Evolutionary conservation across 2,329 filamentous ascomycete genomes (phyloP).

Genomic region (Thielaviopsis ethacetica): DNA sequence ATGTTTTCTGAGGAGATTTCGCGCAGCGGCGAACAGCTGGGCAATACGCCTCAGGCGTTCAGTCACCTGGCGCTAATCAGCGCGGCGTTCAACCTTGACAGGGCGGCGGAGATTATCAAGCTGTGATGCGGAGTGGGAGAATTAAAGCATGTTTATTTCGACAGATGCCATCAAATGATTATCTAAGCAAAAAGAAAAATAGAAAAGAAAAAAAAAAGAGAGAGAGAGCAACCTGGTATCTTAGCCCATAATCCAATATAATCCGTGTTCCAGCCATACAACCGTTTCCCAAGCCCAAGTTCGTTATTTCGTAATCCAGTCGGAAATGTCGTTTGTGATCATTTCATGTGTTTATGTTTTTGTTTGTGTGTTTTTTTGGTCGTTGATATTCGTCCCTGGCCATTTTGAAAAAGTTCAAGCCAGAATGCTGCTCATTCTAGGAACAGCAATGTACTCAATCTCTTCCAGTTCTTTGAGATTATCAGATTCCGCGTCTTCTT

Average conservation of each 20-base stretch:
- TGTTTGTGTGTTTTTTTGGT: background rate
- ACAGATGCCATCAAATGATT: background rate
- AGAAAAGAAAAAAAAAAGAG: background rate
- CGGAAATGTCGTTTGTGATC: background rate
- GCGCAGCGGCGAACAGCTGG: slow-evolving; percentile 57
- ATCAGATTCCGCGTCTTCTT: background rate
- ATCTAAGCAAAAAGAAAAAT: background rate
- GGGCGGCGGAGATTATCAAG: slow-evolving; percentile 19
- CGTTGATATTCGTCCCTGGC: background rate
- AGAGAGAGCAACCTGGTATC: background rate
- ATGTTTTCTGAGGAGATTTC: slow-evolving; percentile 73
- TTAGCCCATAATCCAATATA: background rate
- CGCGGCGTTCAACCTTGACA: slow-evolving; percentile 60
- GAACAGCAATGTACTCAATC: slow-evolving; percentile 8
- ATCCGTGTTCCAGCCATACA: background rate
- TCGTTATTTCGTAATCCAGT: background rate
- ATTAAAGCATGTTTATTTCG: background rate
- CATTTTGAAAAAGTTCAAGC: background rate
- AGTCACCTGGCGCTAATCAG: slow-evolving; percentile 61
- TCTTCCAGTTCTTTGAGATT: slow-evolving; percentile 7
- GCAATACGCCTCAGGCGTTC: slow-evolving; percentile 67
- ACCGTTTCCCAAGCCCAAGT: background rate
- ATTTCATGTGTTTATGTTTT: background rate
- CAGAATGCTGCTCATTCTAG: background rate
- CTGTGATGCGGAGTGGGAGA: background rate